phyloP scores from a whole-genome alignment of 495 filamentous ascomycete genomes.

The Aspergillus panamensis region DNA sequence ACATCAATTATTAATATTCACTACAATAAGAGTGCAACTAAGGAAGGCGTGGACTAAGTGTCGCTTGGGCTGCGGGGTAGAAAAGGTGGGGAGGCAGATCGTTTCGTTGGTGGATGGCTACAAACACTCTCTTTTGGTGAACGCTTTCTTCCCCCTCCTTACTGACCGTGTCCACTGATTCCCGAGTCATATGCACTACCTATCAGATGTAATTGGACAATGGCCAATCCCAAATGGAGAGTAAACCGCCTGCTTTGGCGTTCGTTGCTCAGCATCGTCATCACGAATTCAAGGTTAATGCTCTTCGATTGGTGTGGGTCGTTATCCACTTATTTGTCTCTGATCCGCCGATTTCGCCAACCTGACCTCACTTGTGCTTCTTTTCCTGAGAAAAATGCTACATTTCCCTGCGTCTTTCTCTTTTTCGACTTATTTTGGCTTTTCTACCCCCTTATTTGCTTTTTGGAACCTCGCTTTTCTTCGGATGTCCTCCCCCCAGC shows the following conservation, averaged over 20 bases:
- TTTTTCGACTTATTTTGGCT: not conserved
- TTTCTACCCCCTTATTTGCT: not conserved
- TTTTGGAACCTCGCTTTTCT: not conserved
- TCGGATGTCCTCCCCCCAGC: not conserved
- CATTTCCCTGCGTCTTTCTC: not conserved
- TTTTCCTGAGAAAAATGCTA: not conserved
- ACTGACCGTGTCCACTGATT: not conserved
- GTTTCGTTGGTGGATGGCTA: constrained; percentile 2
- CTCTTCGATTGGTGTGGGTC: not conserved
- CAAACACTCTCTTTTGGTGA: not conserved
- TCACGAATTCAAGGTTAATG: not conserved
- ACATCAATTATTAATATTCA: not conserved
- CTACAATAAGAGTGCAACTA: not conserved
- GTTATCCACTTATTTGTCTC: no score
- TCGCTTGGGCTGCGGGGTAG: constrained; percentile 16
- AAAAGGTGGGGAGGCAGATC: constrained; percentile 7
- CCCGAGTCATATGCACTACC: not conserved
- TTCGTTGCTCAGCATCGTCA: not conserved
- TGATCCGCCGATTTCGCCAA: no score
- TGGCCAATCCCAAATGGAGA: not conserved
- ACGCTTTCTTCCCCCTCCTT: not conserved
- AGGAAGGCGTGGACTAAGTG: not conserved
- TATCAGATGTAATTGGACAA: not conserved
- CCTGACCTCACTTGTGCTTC: no score
- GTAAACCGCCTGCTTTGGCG: not conserved